Evolutionary conservation across 2,329 filamentous ascomycete species (phyloP), one percentile per base, ranked within the genome.

Genomic region (Curvularia sp.): DNA sequence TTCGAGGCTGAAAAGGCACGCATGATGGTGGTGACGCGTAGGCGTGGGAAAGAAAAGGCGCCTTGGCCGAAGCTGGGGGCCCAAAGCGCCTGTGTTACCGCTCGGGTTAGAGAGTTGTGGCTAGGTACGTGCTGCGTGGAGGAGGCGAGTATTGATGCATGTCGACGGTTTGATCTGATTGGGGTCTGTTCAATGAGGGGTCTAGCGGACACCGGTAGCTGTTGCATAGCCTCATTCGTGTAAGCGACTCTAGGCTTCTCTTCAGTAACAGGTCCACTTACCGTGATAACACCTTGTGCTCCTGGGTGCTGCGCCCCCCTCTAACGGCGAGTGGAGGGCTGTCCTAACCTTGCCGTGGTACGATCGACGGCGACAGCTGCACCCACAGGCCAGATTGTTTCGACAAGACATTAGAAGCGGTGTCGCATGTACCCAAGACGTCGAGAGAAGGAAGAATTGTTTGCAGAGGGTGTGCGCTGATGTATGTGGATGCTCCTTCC

Each of bases 401-500:
- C 57, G 52, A 63, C 53, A 59, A 59, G 34, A 49, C 49, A 21
- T 55, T 53, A 10, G 47, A 51, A 59, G 45, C 23, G 55, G 61
- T 65, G 66, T 73, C 73, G 67, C 68, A 57, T 65, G 41, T 53
- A 55, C 50, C 23, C 48, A 43, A 49, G 48, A n/a, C 28, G 34
- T 54, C 10, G 55, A 60, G 55, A 59, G 60, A 61, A 53, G 56
- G 57, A 54, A 58, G 28, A 46, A 50, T 53, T 7, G 52, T 57
- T 57, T 58, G 63, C 63, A 60, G 55, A 64, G 45, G 62, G 57
- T 52, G 67, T 67, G 70, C 61, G 67, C 67, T 70, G 67, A 72
- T 75, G 73, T 75, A 75, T 63, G 72, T 74, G 63, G 59, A 39
- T 67, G 68, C 67, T 67, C 61, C 54, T 68, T 73, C 61, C 49